phyloP scores from a whole-genome alignment of 257 asterid species.

The Jacaranda mimosifolia region DNA sequence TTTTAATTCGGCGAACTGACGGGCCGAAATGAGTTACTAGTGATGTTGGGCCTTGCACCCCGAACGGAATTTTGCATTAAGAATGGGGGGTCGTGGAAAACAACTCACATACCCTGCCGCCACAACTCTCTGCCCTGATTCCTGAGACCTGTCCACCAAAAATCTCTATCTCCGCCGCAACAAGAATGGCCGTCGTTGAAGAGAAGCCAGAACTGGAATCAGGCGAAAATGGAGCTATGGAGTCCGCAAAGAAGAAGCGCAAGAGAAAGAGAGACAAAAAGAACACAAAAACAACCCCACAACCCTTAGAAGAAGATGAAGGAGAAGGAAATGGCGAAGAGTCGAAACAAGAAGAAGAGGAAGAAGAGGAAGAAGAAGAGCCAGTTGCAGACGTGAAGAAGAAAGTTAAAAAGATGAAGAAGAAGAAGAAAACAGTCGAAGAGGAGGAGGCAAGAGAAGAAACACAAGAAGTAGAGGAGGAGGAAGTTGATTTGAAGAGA shows the following conservation, averaged over 20 bases:
- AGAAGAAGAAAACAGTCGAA: conserved; percentile 31
- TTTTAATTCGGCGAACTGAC: too few relatives aligned
- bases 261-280: conserved; percentile 52
- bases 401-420: conserved; percentile 38
- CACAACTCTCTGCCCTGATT: neutral
- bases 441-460: conserved; percentile 32
- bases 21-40: too few relatives aligned
- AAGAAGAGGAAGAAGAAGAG: conserved; percentile 21
- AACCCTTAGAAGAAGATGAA: conserved; percentile 19
- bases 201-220: conserved; percentile 20
- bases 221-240: conserved; percentile 31
- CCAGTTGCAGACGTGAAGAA: conserved; percentile 22
- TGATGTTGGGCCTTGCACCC: too few relatives aligned
- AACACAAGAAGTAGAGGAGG: conserved; percentile 30
- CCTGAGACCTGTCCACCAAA: neutral
- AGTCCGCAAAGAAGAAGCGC: conserved; percentile 50
- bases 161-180: neutral
- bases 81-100: too few relatives aligned
- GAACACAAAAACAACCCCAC: conserved; percentile 15
- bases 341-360: conserved; percentile 21
- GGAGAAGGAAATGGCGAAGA: conserved; percentile 2
- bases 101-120: neutral
- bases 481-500: conserved; percentile 45
- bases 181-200: conserved; percentile 23
- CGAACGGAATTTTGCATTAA: too few relatives aligned